Base-by-base conservation (phyloP, 257 asterid species). In the Ocimum tenuiflorum region DNA sequence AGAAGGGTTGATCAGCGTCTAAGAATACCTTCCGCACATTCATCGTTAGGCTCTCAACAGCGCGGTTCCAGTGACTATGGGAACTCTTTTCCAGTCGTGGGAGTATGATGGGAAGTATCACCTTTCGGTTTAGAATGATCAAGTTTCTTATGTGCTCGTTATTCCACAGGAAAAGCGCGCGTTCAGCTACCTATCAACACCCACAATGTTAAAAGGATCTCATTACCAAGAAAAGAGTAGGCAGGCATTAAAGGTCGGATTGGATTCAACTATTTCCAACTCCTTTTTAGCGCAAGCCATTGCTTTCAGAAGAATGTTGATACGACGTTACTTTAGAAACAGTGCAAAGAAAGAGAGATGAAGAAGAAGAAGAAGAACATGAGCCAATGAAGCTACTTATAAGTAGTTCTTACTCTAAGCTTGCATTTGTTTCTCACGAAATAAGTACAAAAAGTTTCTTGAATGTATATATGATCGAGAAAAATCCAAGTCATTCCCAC, bases 101-200 rank as follows among this genome's bases (percentile, higher is more conserved):
- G 66, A 85, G 79, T 29, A 85, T 65, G 13, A 85, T 79, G 5
- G 89, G 91, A 56, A 83, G 79, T 63, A 77, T 77, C 68, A 70
- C 82, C 31, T 78, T 54, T 49, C 72, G 76, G 75, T 85, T 82
- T 64, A 48, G 74, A 56, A 58, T 70, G 10, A 85, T 79, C 42
- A 82, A 73, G 55, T 48, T 76, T 54, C 83, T 75, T 74, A 85
- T 83, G 66, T 85, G 85, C 56, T 83, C 89, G 3, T 80, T 85
- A 29, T 85, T 85, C 88, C 91, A 85, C 43, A 82, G 63, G 78
- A 80, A 80, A 59, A 85, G 77, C n/a, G 88, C 86, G 51, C 91
- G 86, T 63, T 82, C 91, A 6, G 91, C 88, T 24, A 85, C 91
- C 91, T 85, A 80, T 27, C 70, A 59, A 45, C 5, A 22, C 36